Evolutionary conservation across 495 filamentous ascomycete genomes (phyloP), one percentile per base, ranked within the genome.

Genomic region (Hypoxylon perforatum): DNA sequence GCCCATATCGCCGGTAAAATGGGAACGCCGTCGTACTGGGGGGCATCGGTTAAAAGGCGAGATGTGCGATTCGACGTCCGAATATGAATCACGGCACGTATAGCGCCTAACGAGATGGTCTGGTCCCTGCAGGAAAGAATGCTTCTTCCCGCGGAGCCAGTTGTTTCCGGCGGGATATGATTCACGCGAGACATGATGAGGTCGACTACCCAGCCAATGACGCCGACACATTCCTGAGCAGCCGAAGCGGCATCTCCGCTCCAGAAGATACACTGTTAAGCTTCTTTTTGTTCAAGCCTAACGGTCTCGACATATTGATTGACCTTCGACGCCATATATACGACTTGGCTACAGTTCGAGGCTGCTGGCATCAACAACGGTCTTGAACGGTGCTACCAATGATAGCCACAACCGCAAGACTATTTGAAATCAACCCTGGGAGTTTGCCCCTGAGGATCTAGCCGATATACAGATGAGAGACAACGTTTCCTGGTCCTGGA

Each of bases 1-100:
- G 57, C 15, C 61, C 61, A 62, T 70, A 62, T 66, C 25, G 57
- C 62, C 62, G 67, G 67, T 12, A 70, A 66, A 70, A 70, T 62
- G 15, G 14, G 23, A 12, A 23, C 21, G 56, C 41, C 22, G 60
- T 54, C 4, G 66, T 52, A 57, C 55, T 63, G 48, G 60, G 36
- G 28, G 23, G 55, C 66, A 14, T 14, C 10, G 66, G 61, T 30
- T 64, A 69, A 69, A 64, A 42, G 41, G 54, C 28, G 46, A 15
- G 55, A 56, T 56, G 55, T 38, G 49, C 51, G 51, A 58, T 51
- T 50, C 46, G 45, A 61, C 9, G 44, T 51, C 56, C 55, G 33
- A 55, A 61, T 61, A 56, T 61, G 51, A 52, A 42, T 28, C 36
- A 36, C 55, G 61, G 56, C 50, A 59, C 56, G 22, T 57, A 45